Base-by-base conservation (phyloP, 176 grass and related monocot genomes). In the Tuctoria greenei region DNA sequence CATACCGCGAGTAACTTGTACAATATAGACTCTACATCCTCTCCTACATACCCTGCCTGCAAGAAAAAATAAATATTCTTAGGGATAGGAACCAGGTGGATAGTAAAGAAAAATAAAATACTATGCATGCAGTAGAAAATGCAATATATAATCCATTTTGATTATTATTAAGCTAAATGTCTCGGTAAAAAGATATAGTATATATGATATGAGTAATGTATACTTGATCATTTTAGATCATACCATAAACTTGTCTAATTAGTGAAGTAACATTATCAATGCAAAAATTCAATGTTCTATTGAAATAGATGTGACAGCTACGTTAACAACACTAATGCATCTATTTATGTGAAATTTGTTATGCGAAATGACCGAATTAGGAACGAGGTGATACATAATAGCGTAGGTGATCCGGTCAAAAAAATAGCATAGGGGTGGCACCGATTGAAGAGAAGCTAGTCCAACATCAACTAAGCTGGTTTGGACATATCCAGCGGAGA, bases 21-120 rank as follows among this genome's bases (percentile, higher is more conserved):
- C 72, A 99, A 76, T 90, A 99, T 99, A 51, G 95, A 99, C 77
- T 99, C 95, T 58, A 99, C 95, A 86, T 99, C 95, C 68, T 99
- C 95, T 92, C 95, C 95, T 77, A 99, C 95, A 85, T 99, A 99
- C 17, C 95, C 95, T 90, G 95, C 95, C 95, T 99, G 81, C 73
- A 84, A 56, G 58, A 81, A 85, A 81, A 85, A 66, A 81, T 18
- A 72, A 71, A 75, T 80, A 20, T 51, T 1, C 4, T 51, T 51
- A 51, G 16, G 47, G 17, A 47, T 51, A 20, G 16, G 47, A 51
- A 51, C 5, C 6, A 20, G 17, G 47, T 14, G 37, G 58, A 41
- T 17, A 59, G 6, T 8, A 68, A 76, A 15, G 0, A 26, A 28
- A 54, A 2, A 43, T 9, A 6, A 40, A 70, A 28, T 43, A 47